Percentiles rank a stretch among this genome's conserved stretches.
Evolutionary conservation across 306 rosid genomes (phyloP).

Genomic region (Senna tora): DNA sequence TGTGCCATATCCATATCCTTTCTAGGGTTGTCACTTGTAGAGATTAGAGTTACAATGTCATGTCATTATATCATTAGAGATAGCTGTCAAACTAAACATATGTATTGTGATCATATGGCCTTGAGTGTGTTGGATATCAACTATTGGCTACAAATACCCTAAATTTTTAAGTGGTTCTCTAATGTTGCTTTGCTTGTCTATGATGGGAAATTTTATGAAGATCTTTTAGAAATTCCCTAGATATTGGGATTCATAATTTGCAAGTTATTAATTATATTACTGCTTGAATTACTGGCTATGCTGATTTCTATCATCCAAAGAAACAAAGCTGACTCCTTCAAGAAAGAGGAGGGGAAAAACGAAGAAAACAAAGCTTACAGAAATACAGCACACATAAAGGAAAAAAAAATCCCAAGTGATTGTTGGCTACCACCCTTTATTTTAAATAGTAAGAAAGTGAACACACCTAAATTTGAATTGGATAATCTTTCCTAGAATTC

Average conservation of each 20-base stretch:
- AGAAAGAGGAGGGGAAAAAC: no score
- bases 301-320: conserved; percentile 18
- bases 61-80: conserved; percentile 13
- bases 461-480: conserved; percentile 14
- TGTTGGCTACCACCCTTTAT: conserved; percentile 3
- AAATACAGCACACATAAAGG: conserved; percentile 2
- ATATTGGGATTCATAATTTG: conserved; percentile 24
- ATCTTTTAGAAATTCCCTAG: conserved; percentile 13
- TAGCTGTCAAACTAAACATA: neutral
- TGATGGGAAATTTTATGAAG: conserved; percentile 14
- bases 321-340: neutral
- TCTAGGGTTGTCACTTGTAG: conserved; percentile 2
- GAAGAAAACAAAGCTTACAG: neutral
- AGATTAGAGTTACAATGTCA: neutral
- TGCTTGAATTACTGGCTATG: conserved; percentile 7
- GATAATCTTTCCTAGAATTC: conserved; percentile 34
- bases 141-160: conserved; percentile 22
- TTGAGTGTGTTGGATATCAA: neutral
- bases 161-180: conserved; percentile 13
- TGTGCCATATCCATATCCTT: conserved; percentile 21
- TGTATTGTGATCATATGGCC: conserved; percentile 18
- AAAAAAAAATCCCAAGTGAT: conserved; percentile 7
- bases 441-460: neutral
- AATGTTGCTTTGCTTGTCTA: conserved; percentile 16
- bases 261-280: conserved; percentile 6